These are phyloP conservation scores for Kuraishia piskuri DNA, from an alignment of 805 yeast genomes.

Conservation along the genomic window DNA sequence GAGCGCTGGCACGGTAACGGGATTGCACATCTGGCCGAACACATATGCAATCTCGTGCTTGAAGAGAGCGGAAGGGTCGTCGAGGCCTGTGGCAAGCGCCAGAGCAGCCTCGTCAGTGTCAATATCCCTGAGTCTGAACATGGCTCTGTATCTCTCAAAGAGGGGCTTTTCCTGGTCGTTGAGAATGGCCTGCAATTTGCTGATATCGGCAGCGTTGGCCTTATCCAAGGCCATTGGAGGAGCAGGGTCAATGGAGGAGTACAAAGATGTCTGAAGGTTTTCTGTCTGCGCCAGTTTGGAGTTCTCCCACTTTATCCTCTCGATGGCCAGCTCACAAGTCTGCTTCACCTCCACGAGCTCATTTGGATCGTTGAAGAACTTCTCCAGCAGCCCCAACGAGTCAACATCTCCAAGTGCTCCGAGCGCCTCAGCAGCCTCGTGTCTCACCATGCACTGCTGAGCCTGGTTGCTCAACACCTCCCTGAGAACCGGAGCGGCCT, in stretches of 20 bases:
- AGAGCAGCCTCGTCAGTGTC: constrained; percentile 89
- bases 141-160: constrained; percentile 94
- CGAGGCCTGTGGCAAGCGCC: constrained; percentile 86
- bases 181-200: constrained; percentile 55
- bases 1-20: constrained; percentile 83
- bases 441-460: constrained; percentile 96
- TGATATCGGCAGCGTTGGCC: constrained; percentile 44
- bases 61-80: constrained; percentile 87
- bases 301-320: constrained; percentile 88
- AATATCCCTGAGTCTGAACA: constrained; percentile 94
- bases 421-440: constrained; percentile 98
- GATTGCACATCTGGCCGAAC: constrained; percentile 93
- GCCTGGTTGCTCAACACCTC: constrained; percentile 52
- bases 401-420: constrained; percentile 88
- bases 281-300: constrained; percentile 61
- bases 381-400: constrained; percentile 56
- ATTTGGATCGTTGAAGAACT: constrained; percentile 64
- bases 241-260: constrained; percentile 92
- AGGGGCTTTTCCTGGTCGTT: constrained; percentile 73
- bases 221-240: constrained; percentile 77
- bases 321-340: constrained; percentile 96
- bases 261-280: constrained; percentile 63
- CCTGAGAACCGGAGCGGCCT: constrained; percentile 70
- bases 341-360: constrained; percentile 77
- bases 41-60: constrained; percentile 98